These are phyloP conservation scores for Colletotrichum gigasporum DNA, from an alignment of 2,329 filamentous ascomycete species.

Conservation along the genomic window DNA sequence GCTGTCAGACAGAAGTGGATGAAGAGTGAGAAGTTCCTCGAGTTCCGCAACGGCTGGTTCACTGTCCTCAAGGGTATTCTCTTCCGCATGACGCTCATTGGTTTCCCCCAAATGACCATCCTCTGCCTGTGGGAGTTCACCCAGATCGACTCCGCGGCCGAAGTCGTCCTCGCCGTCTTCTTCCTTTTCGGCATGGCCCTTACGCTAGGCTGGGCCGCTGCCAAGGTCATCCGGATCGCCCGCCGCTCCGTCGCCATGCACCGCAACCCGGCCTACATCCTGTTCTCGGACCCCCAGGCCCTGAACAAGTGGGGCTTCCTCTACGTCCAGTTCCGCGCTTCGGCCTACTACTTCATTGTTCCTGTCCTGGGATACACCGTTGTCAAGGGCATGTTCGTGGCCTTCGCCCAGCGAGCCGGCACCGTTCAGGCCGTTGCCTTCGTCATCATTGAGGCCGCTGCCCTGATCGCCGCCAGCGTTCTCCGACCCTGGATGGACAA, in stretches of 20 bases:
- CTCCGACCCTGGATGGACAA: conserved; percentile 98
- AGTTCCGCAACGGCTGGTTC: conserved; percentile 94
- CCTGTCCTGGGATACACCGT: conserved; percentile 81
- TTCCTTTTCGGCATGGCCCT: conserved; percentile 84
- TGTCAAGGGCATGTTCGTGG: conserved; percentile 91
- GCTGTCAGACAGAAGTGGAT: conserved; percentile 80
- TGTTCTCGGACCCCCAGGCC: conserved; percentile 93
- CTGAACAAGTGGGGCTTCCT: conserved; percentile 99
- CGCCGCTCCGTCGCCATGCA: conserved; percentile 90
- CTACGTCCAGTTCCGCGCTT: conserved; percentile 95
- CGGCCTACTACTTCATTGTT: conserved; percentile 94
- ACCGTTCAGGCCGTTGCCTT: conserved; percentile 83
- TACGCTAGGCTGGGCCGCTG: conserved; percentile 85
- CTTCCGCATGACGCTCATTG: conserved; percentile 89
- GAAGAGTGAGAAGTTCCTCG: conserved; percentile 85
- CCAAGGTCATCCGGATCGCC: conserved; percentile 89
- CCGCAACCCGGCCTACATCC: conserved; percentile 95
- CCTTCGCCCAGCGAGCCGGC: conserved; percentile 76
- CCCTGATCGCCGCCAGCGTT: conserved; percentile 80
- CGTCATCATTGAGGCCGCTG: conserved; percentile 81
- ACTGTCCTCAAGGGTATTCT: conserved; percentile 93
- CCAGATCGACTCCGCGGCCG: conserved; percentile 82
- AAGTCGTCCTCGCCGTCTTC: conserved; percentile 87
- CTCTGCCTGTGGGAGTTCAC: conserved; percentile 96
- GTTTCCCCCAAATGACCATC: conserved; percentile 90